Evolutionary conservation across 768 basidiomycete genomes (phyloP).

Genomic region (Tubosaeta sp.): DNA sequence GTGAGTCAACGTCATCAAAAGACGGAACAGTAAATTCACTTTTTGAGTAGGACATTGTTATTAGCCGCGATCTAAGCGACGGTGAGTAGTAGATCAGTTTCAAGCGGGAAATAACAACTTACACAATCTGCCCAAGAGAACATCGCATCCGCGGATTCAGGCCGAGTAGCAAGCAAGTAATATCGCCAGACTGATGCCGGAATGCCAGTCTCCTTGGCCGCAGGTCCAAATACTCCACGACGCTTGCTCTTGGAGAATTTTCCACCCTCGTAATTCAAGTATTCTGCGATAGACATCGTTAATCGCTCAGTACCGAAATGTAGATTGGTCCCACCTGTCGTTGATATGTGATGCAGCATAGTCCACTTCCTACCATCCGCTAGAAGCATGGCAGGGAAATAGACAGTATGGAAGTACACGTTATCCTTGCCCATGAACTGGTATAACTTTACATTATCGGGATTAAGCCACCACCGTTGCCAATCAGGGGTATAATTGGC

Average conservation of each 20-base stretch:
- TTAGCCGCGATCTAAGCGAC: constrained; percentile 73
- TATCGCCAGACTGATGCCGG: constrained; percentile 96
- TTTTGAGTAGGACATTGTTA: constrained; percentile 91
- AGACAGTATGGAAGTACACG: constrained; percentile 96
- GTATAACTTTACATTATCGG: constrained; percentile 82
- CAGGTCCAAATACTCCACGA: constrained; percentile 94
- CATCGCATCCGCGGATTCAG: constrained; percentile 91
- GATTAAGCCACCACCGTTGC: constrained; percentile 97
- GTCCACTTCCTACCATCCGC: constrained; percentile 94
- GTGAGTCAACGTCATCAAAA: not conserved
- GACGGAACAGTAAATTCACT: constrained; percentile 43
- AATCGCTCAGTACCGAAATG: not conserved
- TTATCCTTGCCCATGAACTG: constrained; percentile 99
- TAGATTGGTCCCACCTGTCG: constrained; percentile 65
- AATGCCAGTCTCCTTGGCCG: constrained; percentile 89
- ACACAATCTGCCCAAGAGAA: constrained; percentile 97
- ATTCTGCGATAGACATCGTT: constrained; percentile 53
- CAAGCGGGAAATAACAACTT: constrained; percentile 24
- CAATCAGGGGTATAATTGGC: constrained; percentile 92
- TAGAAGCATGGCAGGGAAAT: constrained; percentile 86
- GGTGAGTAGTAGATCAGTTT: not conserved
- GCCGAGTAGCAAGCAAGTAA: constrained; percentile 87
- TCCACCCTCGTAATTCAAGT: constrained; percentile 96
- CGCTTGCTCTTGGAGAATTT: constrained; percentile 99
- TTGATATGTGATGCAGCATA: constrained; percentile 87